Base-by-base conservation (phyloP, 2,329 filamentous ascomycete genomes). In the Pezicula radicicola region DNA sequence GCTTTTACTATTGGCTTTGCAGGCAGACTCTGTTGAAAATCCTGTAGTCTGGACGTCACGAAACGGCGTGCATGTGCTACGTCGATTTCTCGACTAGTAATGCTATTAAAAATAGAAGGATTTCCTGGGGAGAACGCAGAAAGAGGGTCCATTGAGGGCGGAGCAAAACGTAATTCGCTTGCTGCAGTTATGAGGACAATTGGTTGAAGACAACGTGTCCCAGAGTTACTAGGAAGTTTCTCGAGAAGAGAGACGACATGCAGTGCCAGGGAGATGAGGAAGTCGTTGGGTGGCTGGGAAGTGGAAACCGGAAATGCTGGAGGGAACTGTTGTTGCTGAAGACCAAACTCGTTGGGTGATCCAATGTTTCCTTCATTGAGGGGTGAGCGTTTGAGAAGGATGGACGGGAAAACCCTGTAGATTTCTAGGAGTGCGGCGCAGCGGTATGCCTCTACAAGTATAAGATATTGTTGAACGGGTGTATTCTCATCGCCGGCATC, bases 401-500 rank as follows among this genome's bases (percentile, higher is more conserved):
- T 55, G 0, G 55, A 50, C 12, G 62, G 62, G 15, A 65, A 63
- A 2, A 65, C 46, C 1, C 62, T 53, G 42, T 65, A 64, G 12
- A 65, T 56, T 46, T 63, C 55, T 2, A 65, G 49, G 1, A 63
- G 53, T 3, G 59, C 63, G 8, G 61, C 58, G 19, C 58, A 61
- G 19, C 61, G 55, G 47, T 61, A 65, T 12, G 56, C 54, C 55
- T 65, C 63, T n/a, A 62, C 62, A 2, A 64, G 57, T 3, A 60
- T 40, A n/a, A 64, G 56, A 25, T 65, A 65, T 45, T 65, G 63
- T 16, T 63, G 53, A 3, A 65, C 61, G 2, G 63, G 63, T 0
- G 62, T 65, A 33, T 64, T 64, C 21, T 60, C 56, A 40, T 65
- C 63, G 7, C 63, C 63, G 6, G 63, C 57, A 52, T 65, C 61